A percentile compares a stretch with the other conserved stretches of the same genome.
These are phyloP conservation scores for Obelidium mucronatum DNA, from an alignment of 192 early-diverging fungal species.

Conservation along the genomic window DNA sequence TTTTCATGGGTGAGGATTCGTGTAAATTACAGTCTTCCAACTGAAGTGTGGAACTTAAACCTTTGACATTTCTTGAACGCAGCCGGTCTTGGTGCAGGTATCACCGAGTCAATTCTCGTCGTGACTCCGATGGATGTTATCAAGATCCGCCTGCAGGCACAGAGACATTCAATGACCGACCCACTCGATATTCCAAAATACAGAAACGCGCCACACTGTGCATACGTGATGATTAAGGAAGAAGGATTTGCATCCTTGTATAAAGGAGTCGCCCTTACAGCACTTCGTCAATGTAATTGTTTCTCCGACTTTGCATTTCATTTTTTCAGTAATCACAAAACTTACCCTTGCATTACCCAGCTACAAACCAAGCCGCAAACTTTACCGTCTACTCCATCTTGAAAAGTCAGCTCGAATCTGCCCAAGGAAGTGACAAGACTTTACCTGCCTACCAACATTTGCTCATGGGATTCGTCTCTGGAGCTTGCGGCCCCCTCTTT, in stretches of 20 bases:
- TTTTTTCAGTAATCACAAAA: background rate
- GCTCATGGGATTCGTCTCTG: constrained; percentile 87
- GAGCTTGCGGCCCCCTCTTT: constrained; percentile 82
- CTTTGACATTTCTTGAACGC: constrained; percentile 12
- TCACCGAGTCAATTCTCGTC: constrained; percentile 92
- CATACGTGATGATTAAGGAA: constrained; percentile 89
- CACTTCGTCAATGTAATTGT: constrained; percentile 80
- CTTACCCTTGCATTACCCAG: constrained; percentile 44
- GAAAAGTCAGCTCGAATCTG: constrained; percentile 75
- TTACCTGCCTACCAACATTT: constrained; percentile 93
- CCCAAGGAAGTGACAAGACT: constrained; percentile 64
- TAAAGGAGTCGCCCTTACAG: constrained; percentile 94
- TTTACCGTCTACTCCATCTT: constrained; percentile 97
- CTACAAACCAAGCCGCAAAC: constrained; percentile 98
- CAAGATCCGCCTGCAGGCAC: constrained; percentile 98
- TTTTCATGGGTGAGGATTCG: constrained; percentile 72
- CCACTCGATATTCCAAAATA: constrained; percentile 97
- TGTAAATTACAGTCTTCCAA: constrained; percentile 31
- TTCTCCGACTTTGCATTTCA: background rate
- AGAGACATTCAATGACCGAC: constrained; percentile 95
- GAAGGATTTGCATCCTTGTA: constrained; percentile 89
- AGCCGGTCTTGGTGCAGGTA: constrained; percentile 92
- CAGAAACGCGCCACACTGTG: constrained; percentile 91
- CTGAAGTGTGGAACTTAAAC: background rate
- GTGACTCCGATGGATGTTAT: constrained; percentile 99